These are phyloP conservation scores for Didymella arachidicola DNA, from an alignment of 2,329 filamentous ascomycete genomes.

Conservation along the genomic window DNA sequence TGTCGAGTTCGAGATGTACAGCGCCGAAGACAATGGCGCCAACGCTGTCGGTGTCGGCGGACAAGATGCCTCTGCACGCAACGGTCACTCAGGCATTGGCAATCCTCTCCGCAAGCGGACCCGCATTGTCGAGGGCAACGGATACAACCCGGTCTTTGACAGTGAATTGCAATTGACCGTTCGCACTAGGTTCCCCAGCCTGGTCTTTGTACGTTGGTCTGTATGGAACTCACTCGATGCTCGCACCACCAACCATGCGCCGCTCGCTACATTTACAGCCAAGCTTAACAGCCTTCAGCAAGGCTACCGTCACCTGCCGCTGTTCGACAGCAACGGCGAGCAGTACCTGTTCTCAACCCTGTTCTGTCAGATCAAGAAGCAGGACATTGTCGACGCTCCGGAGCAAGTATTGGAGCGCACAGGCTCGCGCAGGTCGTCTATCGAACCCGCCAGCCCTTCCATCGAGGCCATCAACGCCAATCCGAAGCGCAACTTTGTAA, in stretches of 20 bases:
- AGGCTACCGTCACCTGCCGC: slow-evolving; percentile 89
- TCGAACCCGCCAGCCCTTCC: slow-evolving; percentile 40
- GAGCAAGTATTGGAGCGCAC: slow-evolving; percentile 31
- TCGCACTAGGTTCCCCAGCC: slow-evolving; percentile 91
- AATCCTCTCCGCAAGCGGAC: slow-evolving; percentile 81
- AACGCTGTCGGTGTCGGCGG: slow-evolving; percentile 73
- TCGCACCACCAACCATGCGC: slow-evolving; percentile 68
- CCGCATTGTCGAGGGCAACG: slow-evolving; percentile 82
- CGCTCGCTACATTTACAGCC: slow-evolving; percentile 88
- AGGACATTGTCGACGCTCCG: slow-evolving; percentile 57
- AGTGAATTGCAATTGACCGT: slow-evolving; percentile 80
- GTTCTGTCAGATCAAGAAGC: slow-evolving; percentile 84
- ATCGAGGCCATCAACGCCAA: slow-evolving; percentile 45
- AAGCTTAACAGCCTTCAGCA: slow-evolving; percentile 89
- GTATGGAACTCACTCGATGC: slow-evolving; percentile 87
- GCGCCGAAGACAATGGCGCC: slow-evolving; percentile 89
- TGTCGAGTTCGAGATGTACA: slow-evolving; percentile 92
- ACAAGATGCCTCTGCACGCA: slow-evolving; percentile 69
- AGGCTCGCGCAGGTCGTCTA: slow-evolving; percentile 36
- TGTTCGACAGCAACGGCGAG: slow-evolving; percentile 88
- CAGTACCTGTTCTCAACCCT: slow-evolving; percentile 94
- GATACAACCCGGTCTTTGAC: slow-evolving; percentile 90
- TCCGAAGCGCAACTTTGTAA: slow-evolving; percentile 48
- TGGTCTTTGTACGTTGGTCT: slow-evolving; percentile 92
- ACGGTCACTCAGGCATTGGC: slow-evolving; percentile 71